These are phyloP conservation scores for Geotrichum phurueaensis DNA, from an alignment of 1,139 yeast genomes.

Conservation along the genomic window DNA sequence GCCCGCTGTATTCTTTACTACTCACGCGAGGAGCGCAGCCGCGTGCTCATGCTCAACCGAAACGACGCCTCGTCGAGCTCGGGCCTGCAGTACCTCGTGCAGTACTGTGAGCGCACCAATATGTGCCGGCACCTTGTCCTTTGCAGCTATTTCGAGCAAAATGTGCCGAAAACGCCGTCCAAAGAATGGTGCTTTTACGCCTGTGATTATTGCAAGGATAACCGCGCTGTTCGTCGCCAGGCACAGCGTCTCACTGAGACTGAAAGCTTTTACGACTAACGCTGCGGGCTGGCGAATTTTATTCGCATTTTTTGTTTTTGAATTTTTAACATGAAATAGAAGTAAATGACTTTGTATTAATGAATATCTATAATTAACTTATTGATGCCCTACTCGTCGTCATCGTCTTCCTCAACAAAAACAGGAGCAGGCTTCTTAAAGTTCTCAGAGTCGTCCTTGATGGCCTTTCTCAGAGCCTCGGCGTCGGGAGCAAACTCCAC, in stretches of 20 bases:
- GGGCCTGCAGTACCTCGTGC: conserved; percentile 40
- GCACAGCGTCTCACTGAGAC: conserved; percentile 11
- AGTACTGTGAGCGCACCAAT: conserved; percentile 73
- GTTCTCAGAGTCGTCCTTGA: conserved; percentile 64
- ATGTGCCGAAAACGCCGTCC: conserved; percentile 20
- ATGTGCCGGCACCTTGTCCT: conserved; percentile 79
- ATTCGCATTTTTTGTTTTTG: neutral
- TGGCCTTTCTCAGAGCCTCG: conserved; percentile 53
- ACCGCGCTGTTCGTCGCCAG: conserved; percentile 7
- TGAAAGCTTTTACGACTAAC: neutral
- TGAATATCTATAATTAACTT: neutral
- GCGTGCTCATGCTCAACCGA: conserved; percentile 31
- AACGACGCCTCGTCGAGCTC: neutral
- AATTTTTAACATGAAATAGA: neutral
- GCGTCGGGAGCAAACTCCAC: conserved; percentile 55
- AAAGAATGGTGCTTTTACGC: conserved; percentile 30
- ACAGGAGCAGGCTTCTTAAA: conserved; percentile 43
- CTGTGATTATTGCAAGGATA: conserved; percentile 34
- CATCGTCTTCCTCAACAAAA: conserved; percentile 19
- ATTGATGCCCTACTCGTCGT: conserved; percentile 13
- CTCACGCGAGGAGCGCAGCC: conserved; percentile 45
- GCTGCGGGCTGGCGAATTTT: neutral
- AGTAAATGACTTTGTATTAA: neutral
- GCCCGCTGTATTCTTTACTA: conserved; percentile 78
- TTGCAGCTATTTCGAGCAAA: conserved; percentile 72